Base-by-base conservation (phyloP, 1,139 yeast species). In the Candida sp. region DNA sequence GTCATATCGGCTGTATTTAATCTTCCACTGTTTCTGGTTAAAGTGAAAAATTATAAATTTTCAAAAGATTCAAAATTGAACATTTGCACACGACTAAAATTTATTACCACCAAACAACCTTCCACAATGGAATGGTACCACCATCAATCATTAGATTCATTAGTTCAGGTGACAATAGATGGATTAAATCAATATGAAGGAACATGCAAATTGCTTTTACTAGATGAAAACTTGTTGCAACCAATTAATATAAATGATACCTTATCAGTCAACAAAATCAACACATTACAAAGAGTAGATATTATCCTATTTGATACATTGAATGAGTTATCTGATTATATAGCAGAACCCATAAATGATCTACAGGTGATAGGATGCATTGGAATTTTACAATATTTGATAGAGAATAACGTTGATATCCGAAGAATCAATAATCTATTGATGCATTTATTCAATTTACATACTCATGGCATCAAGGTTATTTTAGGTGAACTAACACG, bases 21-120 rank as follows among this genome's bases (percentile, higher is more conserved):
- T n/a, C n/a, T n/a, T n/a, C n/a, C n/a, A n/a, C n/a, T n/a, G n/a
- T 25, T 25, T 6, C 9, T 25, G 29, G 29, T 25, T 25, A 5
- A n/a, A n/a, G 30, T 35, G 38, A 23, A 35, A 35, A 35, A n/a
- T 22, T n/a, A 22, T 23, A 35, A 35, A 35, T 35, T 25, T 25
- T 25, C 29, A 25, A 25, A n/a, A n/a, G n/a, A n/a, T n/a, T n/a
- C 29, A 25, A 25, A 15, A 25, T 25, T 25, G 29, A 25, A 23
- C 12, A 12, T 5, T 21, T 15, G 34, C 25, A 29, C 39, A 37
- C 39, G 39, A 37, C 39, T 32, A 32, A 27, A 19, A 22, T 15
- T 33, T 33, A 8, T 15, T 33, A 19, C 22, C 9, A 33, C 21
- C 11, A 9, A 19, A 15, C 5, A 33, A 15, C 36, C 6, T 6